Evolutionary conservation across 306 rosid genomes (phyloP), one percentile per base, ranked within the genome.

Genomic region (Rosa lucieae): DNA sequence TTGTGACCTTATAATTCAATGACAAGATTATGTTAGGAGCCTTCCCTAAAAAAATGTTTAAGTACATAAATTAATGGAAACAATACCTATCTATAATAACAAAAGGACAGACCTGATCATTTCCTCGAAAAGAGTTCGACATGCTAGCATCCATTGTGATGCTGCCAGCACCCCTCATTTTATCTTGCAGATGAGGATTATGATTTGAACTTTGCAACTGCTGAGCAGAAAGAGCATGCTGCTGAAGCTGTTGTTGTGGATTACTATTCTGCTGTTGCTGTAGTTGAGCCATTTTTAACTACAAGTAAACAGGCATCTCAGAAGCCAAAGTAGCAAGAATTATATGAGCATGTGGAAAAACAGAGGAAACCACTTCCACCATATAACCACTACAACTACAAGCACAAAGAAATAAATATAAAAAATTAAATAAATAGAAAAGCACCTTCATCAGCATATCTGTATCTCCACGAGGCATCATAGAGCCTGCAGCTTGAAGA

Each of bases 91-190:
- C 14, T 67, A 67, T 8, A 17, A 70, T 74, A 62, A 78, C 67
- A 42, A 76, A 77, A 79, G 83, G 87, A 83, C 91, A 68, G 88
- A 96, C 99, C 97, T 96, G 99, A 51, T 96, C 99, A 86, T 90
- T 96, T 88, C 97, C 99, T 71, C 99, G 92, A 73, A 91, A 96
- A 61, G 98, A 91, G 82, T 93, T 96, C 40, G 99, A 89, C 90
- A 96, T 89, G 86, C 96, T 88, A 61, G 97, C 97, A 62, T 96
- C 98, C 86, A 92, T 86, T 47, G 87, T 88, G 77, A 88, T 92
- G 75, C 93, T 90, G 59, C 91, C 97, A 80, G 89, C 90, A 80
- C 90, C 94, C 56, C 89, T 96, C 76, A 88, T 88, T 82, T 93
- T 96, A 84, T 96, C 99, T 88, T 91, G 98, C 80, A 85, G 99